Conservation (phyloP, 768 basidiomycete genomes). For the Mrakia frigida region DNA sequence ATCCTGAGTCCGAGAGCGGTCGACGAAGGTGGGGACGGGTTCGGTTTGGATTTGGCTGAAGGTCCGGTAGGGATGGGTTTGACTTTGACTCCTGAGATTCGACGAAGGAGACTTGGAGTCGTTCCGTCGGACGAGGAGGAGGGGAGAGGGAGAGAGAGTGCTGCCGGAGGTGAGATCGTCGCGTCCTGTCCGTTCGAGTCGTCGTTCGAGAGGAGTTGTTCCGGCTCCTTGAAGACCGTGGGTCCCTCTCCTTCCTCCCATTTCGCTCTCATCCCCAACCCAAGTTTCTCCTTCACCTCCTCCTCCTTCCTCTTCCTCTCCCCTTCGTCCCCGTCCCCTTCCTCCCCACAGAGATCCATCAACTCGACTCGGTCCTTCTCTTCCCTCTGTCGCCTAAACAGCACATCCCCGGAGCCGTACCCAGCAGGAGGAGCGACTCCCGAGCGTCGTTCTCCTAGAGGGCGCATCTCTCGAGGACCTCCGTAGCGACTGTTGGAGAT, state of each 20-base stretch:
- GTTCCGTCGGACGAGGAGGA: not conserved
- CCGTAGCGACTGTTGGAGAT: not conserved
- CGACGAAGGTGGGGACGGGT: not conserved
- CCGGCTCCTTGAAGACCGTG: not conserved
- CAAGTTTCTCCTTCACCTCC: constrained; percentile 12
- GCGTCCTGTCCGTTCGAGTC: too few relatives aligned
- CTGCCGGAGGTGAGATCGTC: not conserved
- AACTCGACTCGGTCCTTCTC: not conserved
- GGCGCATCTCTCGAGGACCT: constrained; percentile 6
- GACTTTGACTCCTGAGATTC: constrained; percentile 16
- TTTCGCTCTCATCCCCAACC: not conserved
- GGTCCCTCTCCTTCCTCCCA: not conserved
- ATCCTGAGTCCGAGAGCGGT: not conserved
- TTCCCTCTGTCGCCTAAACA: not conserved
- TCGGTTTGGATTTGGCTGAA: not conserved
- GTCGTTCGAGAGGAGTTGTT: too few relatives aligned
- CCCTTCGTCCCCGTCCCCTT: not conserved
- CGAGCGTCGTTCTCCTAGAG: not conserved
- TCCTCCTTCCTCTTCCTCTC: not conserved
- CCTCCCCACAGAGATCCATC: not conserved
- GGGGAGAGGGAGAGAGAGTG: not conserved
- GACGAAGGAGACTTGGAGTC: not conserved
- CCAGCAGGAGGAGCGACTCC: not conserved
- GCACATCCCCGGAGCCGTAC: not conserved
- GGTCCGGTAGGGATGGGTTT: constrained; percentile 10